Conservation (phyloP, 768 basidiomycete genomes). For the Russula earlei region DNA sequence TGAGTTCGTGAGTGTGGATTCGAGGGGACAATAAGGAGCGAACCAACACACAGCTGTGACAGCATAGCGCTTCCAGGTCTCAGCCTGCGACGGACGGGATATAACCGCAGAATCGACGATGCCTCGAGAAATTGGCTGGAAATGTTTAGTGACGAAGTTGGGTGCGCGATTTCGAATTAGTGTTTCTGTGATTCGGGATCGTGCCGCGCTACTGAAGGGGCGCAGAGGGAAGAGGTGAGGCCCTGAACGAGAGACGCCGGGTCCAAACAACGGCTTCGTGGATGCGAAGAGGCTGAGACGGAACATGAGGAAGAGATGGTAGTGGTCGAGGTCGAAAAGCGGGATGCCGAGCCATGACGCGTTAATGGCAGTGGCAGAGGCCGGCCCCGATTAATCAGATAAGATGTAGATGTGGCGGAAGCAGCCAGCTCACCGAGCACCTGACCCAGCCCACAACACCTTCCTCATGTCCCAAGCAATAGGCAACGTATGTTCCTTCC, state of each 20-base stretch:
- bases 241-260: slow-evolving; percentile 19
- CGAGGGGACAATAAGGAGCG: not conserved
- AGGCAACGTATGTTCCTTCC: slow-evolving; percentile 54
- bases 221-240: slow-evolving; percentile 22
- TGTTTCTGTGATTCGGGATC: slow-evolving; percentile 26
- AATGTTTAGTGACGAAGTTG: slow-evolving; percentile 22
- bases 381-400: slow-evolving; percentile 11
- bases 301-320: slow-evolving; percentile 22
- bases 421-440: not conserved
- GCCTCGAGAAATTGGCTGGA: slow-evolving; percentile 31
- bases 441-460: not conserved
- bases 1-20: slow-evolving; percentile 1
- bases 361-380: not conserved
- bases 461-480: slow-evolving; percentile 65
- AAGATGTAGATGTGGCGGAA: not conserved
- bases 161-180: slow-evolving; percentile 26
- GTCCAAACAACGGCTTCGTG: slow-evolving; percentile 21
- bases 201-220: slow-evolving; percentile 26
- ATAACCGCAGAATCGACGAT: slow-evolving; percentile 40
- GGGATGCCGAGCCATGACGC: slow-evolving; percentile 8
- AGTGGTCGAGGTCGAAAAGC: slow-evolving; percentile 1
- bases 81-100: slow-evolving; percentile 29
- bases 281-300: slow-evolving; percentile 21
- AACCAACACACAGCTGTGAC: slow-evolving; percentile 41
- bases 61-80: slow-evolving; percentile 41